Conservation (phyloP, 169 alveolate genomes). For the Fabrea salina region DNA sequence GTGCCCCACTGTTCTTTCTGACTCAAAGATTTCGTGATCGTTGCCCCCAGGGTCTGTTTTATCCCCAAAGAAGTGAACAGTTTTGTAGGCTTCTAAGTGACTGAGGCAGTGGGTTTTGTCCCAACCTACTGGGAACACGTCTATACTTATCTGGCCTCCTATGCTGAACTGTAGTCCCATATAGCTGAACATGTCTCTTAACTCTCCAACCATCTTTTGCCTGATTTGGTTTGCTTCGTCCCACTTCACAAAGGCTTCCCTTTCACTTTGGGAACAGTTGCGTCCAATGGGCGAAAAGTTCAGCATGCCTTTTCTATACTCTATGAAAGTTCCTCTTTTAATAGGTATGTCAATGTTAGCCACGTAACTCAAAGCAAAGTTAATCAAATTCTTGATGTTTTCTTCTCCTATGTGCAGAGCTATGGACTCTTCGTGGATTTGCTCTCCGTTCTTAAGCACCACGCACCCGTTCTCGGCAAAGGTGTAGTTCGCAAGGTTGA, state of each 20-base stretch:
- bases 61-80: conserved; percentile 93
- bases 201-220: conserved; percentile 61
- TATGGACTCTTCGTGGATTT: conserved; percentile 59
- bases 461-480: conserved; percentile 92
- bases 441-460: conserved; percentile 78
- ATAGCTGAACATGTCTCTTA: conserved; percentile 72
- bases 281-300: conserved; percentile 97
- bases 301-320: conserved; percentile 92
- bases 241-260: conserved; percentile 86
- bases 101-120: conserved; percentile 90
- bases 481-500: conserved; percentile 63
- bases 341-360: conserved; percentile 92
- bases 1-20: conserved; percentile 90
- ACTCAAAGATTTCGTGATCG: conserved; percentile 90
- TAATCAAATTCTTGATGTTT: conserved; percentile 78
- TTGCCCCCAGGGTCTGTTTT: conserved; percentile 93
- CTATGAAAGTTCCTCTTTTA: conserved; percentile 92
- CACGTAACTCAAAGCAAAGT: conserved; percentile 83
- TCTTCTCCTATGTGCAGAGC: conserved; percentile 82
- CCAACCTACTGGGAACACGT: conserved; percentile 94
- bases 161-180: conserved; percentile 83
- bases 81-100: conserved; percentile 81
- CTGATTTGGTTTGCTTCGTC: conserved; percentile 77
- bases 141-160: conserved; percentile 97
- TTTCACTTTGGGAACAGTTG: conserved; percentile 91